Evolutionary conservation across 2,329 filamentous ascomycete species (phyloP).

Genomic region (Nemania sp.): DNA sequence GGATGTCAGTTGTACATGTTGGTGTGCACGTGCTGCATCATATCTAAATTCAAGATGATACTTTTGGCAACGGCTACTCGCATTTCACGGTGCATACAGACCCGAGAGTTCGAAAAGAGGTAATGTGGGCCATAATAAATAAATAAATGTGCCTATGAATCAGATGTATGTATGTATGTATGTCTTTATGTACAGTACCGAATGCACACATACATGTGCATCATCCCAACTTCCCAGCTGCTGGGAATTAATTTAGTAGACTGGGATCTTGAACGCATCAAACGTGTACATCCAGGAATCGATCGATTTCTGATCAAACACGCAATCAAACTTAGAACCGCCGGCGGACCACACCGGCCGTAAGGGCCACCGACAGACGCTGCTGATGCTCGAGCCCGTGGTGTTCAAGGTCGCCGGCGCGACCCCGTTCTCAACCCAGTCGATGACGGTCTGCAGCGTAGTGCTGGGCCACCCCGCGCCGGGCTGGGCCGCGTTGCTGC

Average conservation of each 20-base stretch:
- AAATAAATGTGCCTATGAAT: neutral
- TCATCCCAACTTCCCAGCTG: neutral
- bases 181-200: neutral
- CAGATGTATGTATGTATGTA: conserved; percentile 1
- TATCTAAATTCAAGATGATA: neutral
- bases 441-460: conserved; percentile 60
- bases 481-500: conserved; percentile 55
- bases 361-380: conserved; percentile 58
- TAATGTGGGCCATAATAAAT: neutral
- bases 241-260: conserved; percentile 27
- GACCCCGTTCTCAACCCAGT: conserved; percentile 64
- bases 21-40: neutral
- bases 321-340: conserved; percentile 42
- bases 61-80: neutral
- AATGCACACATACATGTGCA: neutral
- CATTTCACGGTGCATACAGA: neutral
- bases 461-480: conserved; percentile 57
- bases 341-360: conserved; percentile 56
- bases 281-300: conserved; percentile 34
- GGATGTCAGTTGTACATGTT: neutral
- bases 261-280: conserved; percentile 29
- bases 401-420: conserved; percentile 59
- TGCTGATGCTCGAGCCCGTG: conserved; percentile 53
- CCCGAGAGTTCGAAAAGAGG: neutral
- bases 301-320: conserved; percentile 38